These are phyloP conservation scores for Trichoderma brevicompactum DNA, from an alignment of 2,329 filamentous ascomycete species.

Conservation along the genomic window DNA sequence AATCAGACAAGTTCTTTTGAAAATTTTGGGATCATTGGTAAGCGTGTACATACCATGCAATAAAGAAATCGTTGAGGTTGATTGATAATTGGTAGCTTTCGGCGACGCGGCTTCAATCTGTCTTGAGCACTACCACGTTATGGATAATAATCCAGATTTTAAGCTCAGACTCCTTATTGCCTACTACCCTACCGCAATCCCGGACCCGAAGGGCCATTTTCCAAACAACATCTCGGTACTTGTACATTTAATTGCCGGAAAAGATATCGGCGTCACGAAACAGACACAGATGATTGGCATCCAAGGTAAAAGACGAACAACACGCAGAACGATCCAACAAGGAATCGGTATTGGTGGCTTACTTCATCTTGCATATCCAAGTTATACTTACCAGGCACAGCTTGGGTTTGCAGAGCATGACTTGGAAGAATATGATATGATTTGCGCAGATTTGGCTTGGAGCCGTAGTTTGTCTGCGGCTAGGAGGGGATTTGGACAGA, in stretches of 20 bases:
- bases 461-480: constrained; percentile 65
- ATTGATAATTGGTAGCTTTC: constrained; percentile 40
- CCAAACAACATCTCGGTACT: constrained; percentile 46
- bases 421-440: constrained; percentile 67
- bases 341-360: constrained; percentile 46
- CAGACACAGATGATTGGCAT: constrained; percentile 51
- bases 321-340: constrained; percentile 40
- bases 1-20: constrained; percentile 47
- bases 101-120: constrained; percentile 50
- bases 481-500: constrained; percentile 65
- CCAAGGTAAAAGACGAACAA: constrained; percentile 49
- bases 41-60: constrained; percentile 23
- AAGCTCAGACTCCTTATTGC: constrained; percentile 50
- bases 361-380: constrained; percentile 44
- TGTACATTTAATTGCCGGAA: constrained; percentile 47
- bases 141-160: constrained; percentile 51
- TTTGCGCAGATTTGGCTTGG: constrained; percentile 70
- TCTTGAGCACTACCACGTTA: constrained; percentile 50
- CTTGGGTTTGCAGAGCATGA: constrained; percentile 74
- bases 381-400: constrained; percentile 52
- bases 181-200: constrained; percentile 51
- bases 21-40: constrained; percentile 50
- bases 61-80: background rate
- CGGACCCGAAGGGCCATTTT: constrained; percentile 48
- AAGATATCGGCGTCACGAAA: constrained; percentile 47